Percentiles rank a stretch among this genome's conserved stretches.
Evolutionary conservation across 192 early-diverging fungal species (phyloP).

Genomic region (Backusella tuberculispora): DNA sequence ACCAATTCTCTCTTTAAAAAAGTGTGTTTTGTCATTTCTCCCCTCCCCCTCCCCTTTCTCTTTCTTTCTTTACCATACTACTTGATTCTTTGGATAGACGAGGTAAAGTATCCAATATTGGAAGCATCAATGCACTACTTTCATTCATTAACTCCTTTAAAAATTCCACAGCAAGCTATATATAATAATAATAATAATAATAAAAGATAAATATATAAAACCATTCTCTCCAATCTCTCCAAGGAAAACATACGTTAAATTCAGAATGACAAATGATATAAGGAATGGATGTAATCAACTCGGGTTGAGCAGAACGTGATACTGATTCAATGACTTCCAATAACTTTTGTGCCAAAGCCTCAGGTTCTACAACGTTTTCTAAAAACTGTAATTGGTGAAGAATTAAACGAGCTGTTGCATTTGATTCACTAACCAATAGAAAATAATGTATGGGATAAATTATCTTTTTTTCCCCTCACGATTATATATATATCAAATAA

Average conservation of each 20-base stretch:
- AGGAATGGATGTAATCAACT: conserved; percentile 74
- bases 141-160: conserved; percentile 64
- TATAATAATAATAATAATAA: not conserved
- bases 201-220: not conserved
- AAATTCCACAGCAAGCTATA: conserved; percentile 55
- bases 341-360: conserved; percentile 60
- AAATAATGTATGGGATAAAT: not conserved
- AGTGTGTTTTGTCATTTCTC: no score
- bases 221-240: not conserved
- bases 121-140: conserved; percentile 62
- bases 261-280: conserved; percentile 78
- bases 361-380: conserved; percentile 70
- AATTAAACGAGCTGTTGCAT: conserved; percentile 59
- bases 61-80: conserved; percentile 37
- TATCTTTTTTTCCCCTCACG: no score
- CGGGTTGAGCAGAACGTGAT: conserved; percentile 49
- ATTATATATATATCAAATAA: no score
- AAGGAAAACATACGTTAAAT: conserved; percentile 46
- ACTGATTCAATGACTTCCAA: conserved; percentile 52
- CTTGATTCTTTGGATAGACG: conserved; percentile 62
- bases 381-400: conserved; percentile 79
- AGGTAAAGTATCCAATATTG: conserved; percentile 73
- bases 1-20: not conserved
- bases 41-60: not conserved
- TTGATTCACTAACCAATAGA: conserved; percentile 42